phyloP scores from a whole-genome alignment of 225 moss, liverwort and hornwort species.

The Anthoceros angustus region DNA sequence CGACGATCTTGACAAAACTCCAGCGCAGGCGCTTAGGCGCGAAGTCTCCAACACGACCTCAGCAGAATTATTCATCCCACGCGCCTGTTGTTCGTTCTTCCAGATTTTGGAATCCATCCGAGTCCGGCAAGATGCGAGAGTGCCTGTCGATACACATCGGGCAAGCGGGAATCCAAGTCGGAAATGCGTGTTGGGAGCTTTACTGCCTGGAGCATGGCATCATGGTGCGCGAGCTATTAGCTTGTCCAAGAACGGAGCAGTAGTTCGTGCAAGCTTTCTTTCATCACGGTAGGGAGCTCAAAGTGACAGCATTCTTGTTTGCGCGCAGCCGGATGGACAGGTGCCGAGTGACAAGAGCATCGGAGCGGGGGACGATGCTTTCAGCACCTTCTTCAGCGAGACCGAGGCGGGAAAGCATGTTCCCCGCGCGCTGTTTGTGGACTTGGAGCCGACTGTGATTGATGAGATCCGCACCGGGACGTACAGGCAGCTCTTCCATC shows the following conservation, averaged over 20 bases:
- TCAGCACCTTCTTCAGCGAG: constrained; percentile 4
- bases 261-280: neutral
- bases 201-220: constrained; percentile 2
- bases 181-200: neutral
- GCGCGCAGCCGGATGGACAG: constrained; percentile 2
- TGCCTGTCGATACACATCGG: constrained; percentile 4
- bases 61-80: neutral
- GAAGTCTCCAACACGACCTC: no score
- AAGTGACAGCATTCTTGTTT: neutral
- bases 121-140: neutral
- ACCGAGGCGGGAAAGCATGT: constrained; percentile 1
- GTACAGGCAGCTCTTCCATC: constrained; percentile 3
- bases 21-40: no score
- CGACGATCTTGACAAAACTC: no score
- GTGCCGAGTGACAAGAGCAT: constrained; percentile 1
- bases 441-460: neutral
- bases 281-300: neutral
- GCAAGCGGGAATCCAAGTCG: constrained; percentile 2
- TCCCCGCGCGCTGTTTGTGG: neutral
- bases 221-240: neutral
- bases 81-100: neutral
- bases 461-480: constrained; percentile 3
- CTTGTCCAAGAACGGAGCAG: neutral
- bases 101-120: neutral
- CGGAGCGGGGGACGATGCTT: neutral